These are phyloP conservation scores for Coniella vitis DNA, from an alignment of 2,329 filamentous ascomycete species.

Conservation along the genomic window DNA sequence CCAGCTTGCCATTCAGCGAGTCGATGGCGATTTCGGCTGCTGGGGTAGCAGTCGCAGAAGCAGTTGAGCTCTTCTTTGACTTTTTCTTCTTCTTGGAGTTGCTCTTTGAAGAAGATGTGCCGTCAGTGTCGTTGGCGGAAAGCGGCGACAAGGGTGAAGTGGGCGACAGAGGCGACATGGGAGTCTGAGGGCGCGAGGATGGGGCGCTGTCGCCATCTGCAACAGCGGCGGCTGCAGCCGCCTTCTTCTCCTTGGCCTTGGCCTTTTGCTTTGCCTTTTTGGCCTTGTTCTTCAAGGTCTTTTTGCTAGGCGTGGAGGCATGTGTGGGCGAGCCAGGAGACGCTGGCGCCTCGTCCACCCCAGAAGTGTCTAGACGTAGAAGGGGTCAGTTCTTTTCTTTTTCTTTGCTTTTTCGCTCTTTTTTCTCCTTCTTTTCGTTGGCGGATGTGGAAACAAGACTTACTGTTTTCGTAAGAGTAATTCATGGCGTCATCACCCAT, in stretches of 20 bases:
- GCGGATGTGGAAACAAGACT: not conserved
- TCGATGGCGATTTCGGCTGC: slow-evolving; percentile 6
- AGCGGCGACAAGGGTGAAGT: not conserved
- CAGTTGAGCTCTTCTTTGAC: slow-evolving; percentile 10
- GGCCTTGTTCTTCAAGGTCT: slow-evolving; percentile 18
- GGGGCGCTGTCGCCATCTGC: slow-evolving; percentile 6
- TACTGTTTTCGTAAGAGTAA: slow-evolving; percentile 10
- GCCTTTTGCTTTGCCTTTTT: slow-evolving; percentile 18
- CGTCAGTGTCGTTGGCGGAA: slow-evolving; percentile 4
- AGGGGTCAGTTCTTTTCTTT: too few relatives aligned
- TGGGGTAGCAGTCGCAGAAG: slow-evolving; percentile 5
- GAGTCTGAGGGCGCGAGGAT: slow-evolving; percentile 8
- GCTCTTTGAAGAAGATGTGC: slow-evolving; percentile 10
- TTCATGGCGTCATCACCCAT: slow-evolving; percentile 20
- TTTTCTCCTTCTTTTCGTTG: too few relatives aligned
- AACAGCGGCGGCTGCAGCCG: slow-evolving; percentile 1
- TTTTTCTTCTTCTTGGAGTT: slow-evolving; percentile 17
- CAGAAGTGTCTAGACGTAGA: not conserved
- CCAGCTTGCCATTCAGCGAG: not conserved
- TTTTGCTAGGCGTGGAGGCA: slow-evolving; percentile 12
- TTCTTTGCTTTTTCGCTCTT: too few relatives aligned
- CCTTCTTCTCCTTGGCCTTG: slow-evolving; percentile 17
- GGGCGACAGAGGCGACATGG: slow-evolving; percentile 6
- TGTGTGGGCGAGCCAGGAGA: slow-evolving; percentile 8
- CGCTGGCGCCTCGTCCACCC: slow-evolving; percentile 9